Evolutionary conservation across 768 basidiomycete genomes (phyloP).

Genomic region (Termitomyces sp.): DNA sequence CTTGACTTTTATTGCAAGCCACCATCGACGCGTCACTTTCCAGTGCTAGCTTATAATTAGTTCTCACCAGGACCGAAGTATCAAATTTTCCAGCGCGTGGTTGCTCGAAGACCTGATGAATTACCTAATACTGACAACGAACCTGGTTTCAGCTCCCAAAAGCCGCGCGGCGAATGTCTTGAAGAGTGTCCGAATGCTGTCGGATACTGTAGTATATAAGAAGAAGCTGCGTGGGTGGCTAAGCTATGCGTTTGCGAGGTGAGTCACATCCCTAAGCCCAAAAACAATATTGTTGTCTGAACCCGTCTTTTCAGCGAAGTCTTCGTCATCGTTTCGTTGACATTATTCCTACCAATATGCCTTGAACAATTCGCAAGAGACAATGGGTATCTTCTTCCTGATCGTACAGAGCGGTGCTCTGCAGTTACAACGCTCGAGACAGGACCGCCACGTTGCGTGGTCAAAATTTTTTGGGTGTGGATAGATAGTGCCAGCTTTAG

Average conservation of each 20-base stretch:
- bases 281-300: not conserved
- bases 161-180: not conserved
- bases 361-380: conserved; percentile 88
- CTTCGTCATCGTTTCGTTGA: conserved; percentile 78
- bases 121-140: too few species aligned
- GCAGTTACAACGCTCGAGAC: conserved; percentile 15
- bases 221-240: conserved; percentile 70
- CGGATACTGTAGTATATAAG: conserved; percentile 23
- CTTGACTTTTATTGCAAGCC: not conserved
- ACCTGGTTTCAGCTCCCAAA: not conserved
- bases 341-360: conserved; percentile 79
- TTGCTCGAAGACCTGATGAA: too few species aligned
- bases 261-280: not conserved
- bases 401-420: conserved; percentile 58
- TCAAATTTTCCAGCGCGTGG: too few species aligned
- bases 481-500: conserved; percentile 92
- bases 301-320: conserved; percentile 53
- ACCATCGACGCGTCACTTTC: too few species aligned
- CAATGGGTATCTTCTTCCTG: conserved; percentile 77
- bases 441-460: conserved; percentile 59
- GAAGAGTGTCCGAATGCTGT: conserved; percentile 15
- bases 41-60: too few species aligned
- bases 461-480: conserved; percentile 81
- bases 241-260: conserved; percentile 85
- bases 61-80: too few species aligned